These are phyloP conservation scores for Artemisia annua DNA, from an alignment of 129 eudicot genomes.

Conservation along the genomic window DNA sequence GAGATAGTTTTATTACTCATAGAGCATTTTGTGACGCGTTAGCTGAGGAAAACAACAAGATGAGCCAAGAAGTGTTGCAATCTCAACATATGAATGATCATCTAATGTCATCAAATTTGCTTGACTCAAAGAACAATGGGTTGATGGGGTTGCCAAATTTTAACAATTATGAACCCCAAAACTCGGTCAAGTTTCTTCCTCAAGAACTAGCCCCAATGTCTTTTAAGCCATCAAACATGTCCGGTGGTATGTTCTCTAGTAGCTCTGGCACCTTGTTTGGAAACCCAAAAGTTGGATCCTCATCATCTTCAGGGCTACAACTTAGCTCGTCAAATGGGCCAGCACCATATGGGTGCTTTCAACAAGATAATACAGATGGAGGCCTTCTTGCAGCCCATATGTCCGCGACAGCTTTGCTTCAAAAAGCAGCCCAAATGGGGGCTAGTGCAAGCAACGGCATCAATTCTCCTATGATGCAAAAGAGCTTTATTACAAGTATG, in stretches of 20 bases:
- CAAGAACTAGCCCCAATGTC: slow-evolving; percentile 54
- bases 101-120: neutral
- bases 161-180: slow-evolving; percentile 43
- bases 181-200: slow-evolving; percentile 41
- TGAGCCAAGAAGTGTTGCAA: slow-evolving; percentile 49
- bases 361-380: slow-evolving; percentile 47
- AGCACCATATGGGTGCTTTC: slow-evolving; percentile 32
- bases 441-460: slow-evolving; percentile 56
- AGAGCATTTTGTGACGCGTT: slow-evolving; percentile 85
- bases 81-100: slow-evolving; percentile 50
- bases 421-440: slow-evolving; percentile 69
- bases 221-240: slow-evolving; percentile 69
- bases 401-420: slow-evolving; percentile 87
- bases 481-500: slow-evolving; percentile 61
- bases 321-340: slow-evolving; percentile 61
- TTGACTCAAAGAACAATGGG: slow-evolving; percentile 25
- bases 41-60: slow-evolving; percentile 77
- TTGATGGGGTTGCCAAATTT: slow-evolving; percentile 61
- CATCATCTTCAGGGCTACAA: slow-evolving; percentile 74
- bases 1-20: slow-evolving; percentile 84
- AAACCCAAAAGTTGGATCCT: slow-evolving; percentile 46
- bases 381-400: slow-evolving; percentile 45
- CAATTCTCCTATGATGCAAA: slow-evolving; percentile 83
- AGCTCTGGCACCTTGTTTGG: slow-evolving; percentile 57
- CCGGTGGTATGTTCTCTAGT: slow-evolving; percentile 59